A percentile compares a stretch with the other conserved stretches of the same genome.
phyloP scores from a whole-genome alignment of 495 filamentous ascomycete genomes.

The Aspergillus sclerotioniger region DNA sequence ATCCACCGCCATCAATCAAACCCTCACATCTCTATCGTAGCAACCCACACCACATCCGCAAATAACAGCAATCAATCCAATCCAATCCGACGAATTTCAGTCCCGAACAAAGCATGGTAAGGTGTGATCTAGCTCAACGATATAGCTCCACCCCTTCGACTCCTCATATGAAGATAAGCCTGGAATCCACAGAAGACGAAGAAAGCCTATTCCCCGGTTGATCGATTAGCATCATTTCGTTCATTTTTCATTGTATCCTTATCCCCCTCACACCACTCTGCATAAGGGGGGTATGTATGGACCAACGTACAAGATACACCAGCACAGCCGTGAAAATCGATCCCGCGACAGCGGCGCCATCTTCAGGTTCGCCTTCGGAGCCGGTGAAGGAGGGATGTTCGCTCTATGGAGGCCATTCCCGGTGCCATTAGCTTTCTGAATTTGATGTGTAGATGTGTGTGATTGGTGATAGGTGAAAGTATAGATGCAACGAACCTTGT shows the following conservation, averaged over 20 bases:
- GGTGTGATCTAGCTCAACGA: constrained; percentile 51
- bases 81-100: too few species aligned
- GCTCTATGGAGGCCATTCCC: constrained; percentile 35
- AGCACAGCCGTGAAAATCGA: constrained; percentile 82
- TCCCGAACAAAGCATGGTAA: not conserved
- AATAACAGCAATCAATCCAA: too few species aligned
- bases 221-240: too few species aligned
- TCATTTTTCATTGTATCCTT: too few species aligned
- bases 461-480: too few species aligned
- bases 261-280: too few species aligned
- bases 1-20: too few species aligned
- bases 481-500: constrained; percentile 50
- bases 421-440: too few species aligned
- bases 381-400: constrained; percentile 82
- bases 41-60: too few species aligned
- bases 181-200: constrained; percentile 87
- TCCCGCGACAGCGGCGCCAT: constrained; percentile 73
- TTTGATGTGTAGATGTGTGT: too few species aligned
- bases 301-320: constrained; percentile 72
- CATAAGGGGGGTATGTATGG: not conserved
- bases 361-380: constrained; percentile 65
- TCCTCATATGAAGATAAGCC: constrained; percentile 73
- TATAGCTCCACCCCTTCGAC: constrained; percentile 78
- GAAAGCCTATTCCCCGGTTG: constrained; percentile 77
- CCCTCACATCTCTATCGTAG: too few species aligned